Conservation (phyloP, 371 early-diverging fungal species). For the Catenaria anguillulae region DNA sequence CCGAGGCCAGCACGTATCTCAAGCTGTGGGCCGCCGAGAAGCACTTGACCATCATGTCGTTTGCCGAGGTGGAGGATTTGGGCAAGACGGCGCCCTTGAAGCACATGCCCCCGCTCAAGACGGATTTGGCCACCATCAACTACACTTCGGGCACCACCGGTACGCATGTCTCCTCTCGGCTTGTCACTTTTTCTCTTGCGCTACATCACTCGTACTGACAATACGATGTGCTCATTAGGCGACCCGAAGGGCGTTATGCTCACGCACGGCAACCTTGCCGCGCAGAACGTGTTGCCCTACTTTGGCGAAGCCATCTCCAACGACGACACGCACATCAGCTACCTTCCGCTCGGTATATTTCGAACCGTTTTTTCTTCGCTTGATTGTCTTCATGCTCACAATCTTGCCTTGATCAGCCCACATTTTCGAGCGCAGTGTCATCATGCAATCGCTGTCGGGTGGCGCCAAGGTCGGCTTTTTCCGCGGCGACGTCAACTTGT, state of each 20-base stretch:
- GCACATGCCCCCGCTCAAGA: slow-evolving; percentile 20
- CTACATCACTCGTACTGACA: too few species aligned
- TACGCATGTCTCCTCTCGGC: too few species aligned
- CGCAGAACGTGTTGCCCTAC: neutral
- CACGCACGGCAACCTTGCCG: neutral
- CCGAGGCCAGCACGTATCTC: slow-evolving; percentile 11
- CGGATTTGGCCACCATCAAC: slow-evolving; percentile 39
- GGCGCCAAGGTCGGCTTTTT: slow-evolving; percentile 35
- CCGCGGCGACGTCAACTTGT: slow-evolving; percentile 75
- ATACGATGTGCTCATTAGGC: too few species aligned
- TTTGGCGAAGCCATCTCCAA: neutral
- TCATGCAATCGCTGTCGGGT: slow-evolving; percentile 12
- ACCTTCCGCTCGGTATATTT: slow-evolving; percentile 34
- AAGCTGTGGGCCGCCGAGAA: slow-evolving; percentile 28
- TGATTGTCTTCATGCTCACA: too few species aligned
- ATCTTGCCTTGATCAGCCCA: too few species aligned
- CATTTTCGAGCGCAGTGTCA: too few species aligned
- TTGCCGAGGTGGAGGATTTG: slow-evolving; percentile 25
- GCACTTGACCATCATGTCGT: slow-evolving; percentile 19
- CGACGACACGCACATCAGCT: slow-evolving; percentile 24
- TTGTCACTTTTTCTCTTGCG: too few species aligned
- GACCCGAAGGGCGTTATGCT: slow-evolving; percentile 24
- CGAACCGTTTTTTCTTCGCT: too few species aligned
- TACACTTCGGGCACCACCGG: slow-evolving; percentile 42
- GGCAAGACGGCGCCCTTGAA: slow-evolving; percentile 20